Evolutionary conservation across 1,284 basidiomycete species (phyloP), one percentile per base, ranked within the genome.

Genomic region (Sanghuangporus weigelae): DNA sequence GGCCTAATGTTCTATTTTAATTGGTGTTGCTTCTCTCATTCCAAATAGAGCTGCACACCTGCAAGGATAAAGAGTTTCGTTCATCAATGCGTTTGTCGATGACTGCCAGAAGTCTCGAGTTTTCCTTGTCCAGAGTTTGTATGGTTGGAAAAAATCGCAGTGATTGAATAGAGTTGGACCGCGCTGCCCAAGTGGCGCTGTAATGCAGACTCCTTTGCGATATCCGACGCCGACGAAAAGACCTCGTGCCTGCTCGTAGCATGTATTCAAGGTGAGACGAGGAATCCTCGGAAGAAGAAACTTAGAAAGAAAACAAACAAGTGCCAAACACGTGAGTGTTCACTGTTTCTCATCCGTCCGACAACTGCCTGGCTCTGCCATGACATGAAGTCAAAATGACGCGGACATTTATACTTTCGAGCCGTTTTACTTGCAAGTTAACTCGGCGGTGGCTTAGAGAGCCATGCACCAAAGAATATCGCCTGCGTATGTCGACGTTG

Each of bases 51-150:
- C 16, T 12, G 78, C 35, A 19, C 49, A 67, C 76, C 67, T 75
- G 71, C 56, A 68, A 68, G 7, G 76, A 55, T 1, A 78, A 46
- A 38, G 68, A 67, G 19, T 67, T 66, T 60, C 75, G 62, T 26
- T 70, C 68, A 38, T 71, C 66, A 31, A 77, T 69, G 56, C 71
- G 71, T 39, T 68, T 73, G 56, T 71, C 66, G 10, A 78, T 72
- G 21, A 77, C 73, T 0, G 67, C 69, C 6, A 78, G 70, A 26
- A 79, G 69, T 10, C 72, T 72, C 19, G 68, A 66, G 35, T 75
- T 70, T 36, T 74, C 73, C 12, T 68, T 65, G 65, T 77, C 75
- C 14, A 77, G 40, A 11, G 56, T 26, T 26, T 53, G 19, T 10
- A 63, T 44, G n/a, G 26, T 23, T 23, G 54, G 19, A 48, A 35